Evolutionary conservation across 108 stramenopile species (phyloP).

Genomic region (Cyclostephanos tholiformis): DNA sequence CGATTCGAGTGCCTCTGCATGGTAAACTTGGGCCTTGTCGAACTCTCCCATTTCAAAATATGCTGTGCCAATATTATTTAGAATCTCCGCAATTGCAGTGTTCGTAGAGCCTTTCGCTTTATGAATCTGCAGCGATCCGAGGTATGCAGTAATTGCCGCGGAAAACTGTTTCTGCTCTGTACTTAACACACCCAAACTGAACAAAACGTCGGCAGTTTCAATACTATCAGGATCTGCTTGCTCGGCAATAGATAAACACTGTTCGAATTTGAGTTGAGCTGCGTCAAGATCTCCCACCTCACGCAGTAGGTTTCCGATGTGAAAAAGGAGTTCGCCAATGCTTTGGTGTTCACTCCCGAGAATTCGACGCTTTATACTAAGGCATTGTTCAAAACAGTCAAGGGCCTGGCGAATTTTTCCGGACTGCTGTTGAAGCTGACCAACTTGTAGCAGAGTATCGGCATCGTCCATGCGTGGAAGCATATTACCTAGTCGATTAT

Average conservation of each 20-base stretch:
- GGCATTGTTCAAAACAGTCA: conserved; percentile 42
- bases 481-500: conserved; percentile 29
- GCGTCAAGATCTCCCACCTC: conserved; percentile 47
- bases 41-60: conserved; percentile 54
- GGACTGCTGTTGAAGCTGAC: conserved; percentile 46
- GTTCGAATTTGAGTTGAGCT: conserved; percentile 40
- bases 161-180: conserved; percentile 48
- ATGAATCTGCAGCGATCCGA: conserved; percentile 41
- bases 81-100: conserved; percentile 42
- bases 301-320: conserved; percentile 44
- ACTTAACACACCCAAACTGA: conserved; percentile 42
- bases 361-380: conserved; percentile 22
- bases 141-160: conserved; percentile 43
- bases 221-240: conserved; percentile 18
- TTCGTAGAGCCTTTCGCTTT: conserved; percentile 33
- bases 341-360: conserved; percentile 24
- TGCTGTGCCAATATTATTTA: conserved; percentile 51
- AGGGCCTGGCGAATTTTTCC: conserved; percentile 34
- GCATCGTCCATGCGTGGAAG: conserved; percentile 31
- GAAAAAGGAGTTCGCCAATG: conserved; percentile 45
- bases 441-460: conserved; percentile 50
- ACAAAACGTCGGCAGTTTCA: conserved; percentile 39
- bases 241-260: conserved; percentile 34
- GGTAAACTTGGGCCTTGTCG: conserved; percentile 51
- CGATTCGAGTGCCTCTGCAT: conserved; percentile 45